Percentiles rank a stretch among this genome's conserved stretches.
Evolutionary conservation across 257 asterid species (phyloP).

Genomic region (Eucommia ulmoides): DNA sequence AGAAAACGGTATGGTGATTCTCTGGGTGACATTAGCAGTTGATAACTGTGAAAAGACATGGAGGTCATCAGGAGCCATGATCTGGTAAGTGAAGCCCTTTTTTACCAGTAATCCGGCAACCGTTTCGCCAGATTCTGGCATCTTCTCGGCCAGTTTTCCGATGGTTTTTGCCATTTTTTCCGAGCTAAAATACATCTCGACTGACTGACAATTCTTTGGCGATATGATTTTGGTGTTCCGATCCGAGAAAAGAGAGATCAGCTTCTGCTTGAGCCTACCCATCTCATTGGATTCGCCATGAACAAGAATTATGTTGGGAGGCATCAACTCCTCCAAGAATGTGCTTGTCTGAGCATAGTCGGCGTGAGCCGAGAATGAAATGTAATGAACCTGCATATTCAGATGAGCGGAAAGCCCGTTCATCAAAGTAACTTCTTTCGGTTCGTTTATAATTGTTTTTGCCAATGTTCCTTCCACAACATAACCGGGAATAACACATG

Average conservation of each 20-base stretch:
- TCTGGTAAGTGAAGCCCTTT: slow-evolving; percentile 94
- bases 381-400: slow-evolving; percentile 79
- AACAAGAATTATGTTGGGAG: slow-evolving; percentile 87
- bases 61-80: slow-evolving; percentile 93
- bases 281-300: slow-evolving; percentile 89
- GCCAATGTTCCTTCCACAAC: slow-evolving; percentile 85
- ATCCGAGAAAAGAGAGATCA: slow-evolving; percentile 62
- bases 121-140: slow-evolving; percentile 60
- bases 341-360: slow-evolving; percentile 91
- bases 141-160: slow-evolving; percentile 69
- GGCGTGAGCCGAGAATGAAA: slow-evolving; percentile 97
- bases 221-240: slow-evolving; percentile 79
- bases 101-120: slow-evolving; percentile 88
- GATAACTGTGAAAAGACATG: slow-evolving; percentile 85
- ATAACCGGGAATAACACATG: slow-evolving; percentile 84
- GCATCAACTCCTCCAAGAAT: slow-evolving; percentile 83
- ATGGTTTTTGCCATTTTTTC: slow-evolving; percentile 86
- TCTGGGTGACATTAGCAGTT: slow-evolving; percentile 69
- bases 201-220: slow-evolving; percentile 90
- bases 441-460: slow-evolving; percentile 78
- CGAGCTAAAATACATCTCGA: slow-evolving; percentile 83
- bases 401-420: slow-evolving; percentile 87
- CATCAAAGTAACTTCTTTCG: slow-evolving; percentile 83
- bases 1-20: slow-evolving; percentile 87
- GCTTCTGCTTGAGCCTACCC: slow-evolving; percentile 91